phyloP scores from a whole-genome alignment of 306 rosid genomes.

The Begonia loranthoides region DNA sequence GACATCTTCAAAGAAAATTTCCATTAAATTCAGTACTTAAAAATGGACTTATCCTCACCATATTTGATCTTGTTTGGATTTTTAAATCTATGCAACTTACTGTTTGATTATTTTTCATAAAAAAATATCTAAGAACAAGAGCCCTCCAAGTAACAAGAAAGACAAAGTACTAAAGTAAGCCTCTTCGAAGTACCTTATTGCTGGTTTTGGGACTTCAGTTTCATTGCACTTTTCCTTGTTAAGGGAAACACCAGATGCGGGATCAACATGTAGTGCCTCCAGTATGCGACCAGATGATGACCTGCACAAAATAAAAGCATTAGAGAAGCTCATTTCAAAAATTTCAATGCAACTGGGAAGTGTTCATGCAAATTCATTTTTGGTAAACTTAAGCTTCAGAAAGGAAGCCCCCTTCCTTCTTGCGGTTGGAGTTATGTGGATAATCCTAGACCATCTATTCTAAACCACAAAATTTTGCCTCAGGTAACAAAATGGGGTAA shows the following conservation, averaged over 20 bases:
- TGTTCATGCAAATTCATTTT: conserved; percentile 32
- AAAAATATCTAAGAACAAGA: too few species aligned
- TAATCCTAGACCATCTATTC: conserved; percentile 70
- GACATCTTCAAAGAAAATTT: not conserved
- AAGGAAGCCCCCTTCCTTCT: conserved; percentile 50
- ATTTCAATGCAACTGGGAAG: conserved; percentile 21
- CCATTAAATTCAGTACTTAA: too few species aligned
- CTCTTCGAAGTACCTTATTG: conserved; percentile 40
- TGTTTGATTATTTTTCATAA: too few species aligned
- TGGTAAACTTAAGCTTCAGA: conserved; percentile 32
- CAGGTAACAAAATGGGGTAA: conserved; percentile 67
- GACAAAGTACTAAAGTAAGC: too few species aligned
- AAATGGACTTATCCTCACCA: too few species aligned
- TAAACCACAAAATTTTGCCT: conserved; percentile 65
- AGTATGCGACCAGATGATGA: conserved; percentile 76
- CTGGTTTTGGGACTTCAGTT: conserved; percentile 38
- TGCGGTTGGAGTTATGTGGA: conserved; percentile 50
- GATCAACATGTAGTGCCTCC: conserved; percentile 97
- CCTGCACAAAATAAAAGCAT: conserved; percentile 58
- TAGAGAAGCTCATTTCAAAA: conserved; percentile 31
- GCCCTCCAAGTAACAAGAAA: too few species aligned
- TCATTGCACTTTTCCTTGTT: conserved; percentile 61
- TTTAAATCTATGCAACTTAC: too few species aligned
- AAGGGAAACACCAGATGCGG: conserved; percentile 79
- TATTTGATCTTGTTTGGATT: too few species aligned